Evolutionary conservation across 495 filamentous ascomycete genomes (phyloP), one percentile per base, ranked within the genome.

Genomic region (Daldinia caldariorum): DNA sequence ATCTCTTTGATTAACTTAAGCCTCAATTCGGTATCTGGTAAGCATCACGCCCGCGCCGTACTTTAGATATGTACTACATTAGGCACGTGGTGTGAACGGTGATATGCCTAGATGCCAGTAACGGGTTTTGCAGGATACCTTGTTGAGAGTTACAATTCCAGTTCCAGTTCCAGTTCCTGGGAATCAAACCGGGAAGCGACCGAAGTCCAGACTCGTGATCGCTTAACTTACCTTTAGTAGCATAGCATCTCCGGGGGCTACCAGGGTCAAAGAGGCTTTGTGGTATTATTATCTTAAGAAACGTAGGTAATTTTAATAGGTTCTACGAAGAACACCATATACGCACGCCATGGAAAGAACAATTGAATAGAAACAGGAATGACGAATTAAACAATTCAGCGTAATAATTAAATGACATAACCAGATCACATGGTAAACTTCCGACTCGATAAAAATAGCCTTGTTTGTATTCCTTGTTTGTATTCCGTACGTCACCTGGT

Each of bases 1-100:
- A 26, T 51, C 57, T 8, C 20, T 58, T 58, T 60, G 50, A 50
- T 67, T 66, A 72, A 53, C 32, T 67, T 63, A 41, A 67, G 69
- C 60, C 69, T 63, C 64, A 67, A 64, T 22, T 35, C 6, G 34
- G 34, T 7, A 35, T 10, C 34, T 35, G 54, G 20, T 53, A 29
- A 49, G 45, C 47, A 50, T n/a, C 10, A 39, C 56, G 32, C 51
- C 14, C 6, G 45, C 9, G 34, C 34, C 34, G 34, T 35, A 35
- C 9, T 35, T 7, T 5, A 35, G 9, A 10, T 35, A 35, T 35
- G 54, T 59, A 59, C 29, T 59, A 47, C 38, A 32, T 31, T 14
- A 53, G 43, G 20, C 18, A 18, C 18, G 43, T 47, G 43, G 10
- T 47, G 22, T 47, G 20, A 20, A 13, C 43, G 43, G 22, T 12